These are phyloP conservation scores for Penicillium rolfsii DNA, from an alignment of 2,329 filamentous ascomycete genomes.

Conservation along the genomic window DNA sequence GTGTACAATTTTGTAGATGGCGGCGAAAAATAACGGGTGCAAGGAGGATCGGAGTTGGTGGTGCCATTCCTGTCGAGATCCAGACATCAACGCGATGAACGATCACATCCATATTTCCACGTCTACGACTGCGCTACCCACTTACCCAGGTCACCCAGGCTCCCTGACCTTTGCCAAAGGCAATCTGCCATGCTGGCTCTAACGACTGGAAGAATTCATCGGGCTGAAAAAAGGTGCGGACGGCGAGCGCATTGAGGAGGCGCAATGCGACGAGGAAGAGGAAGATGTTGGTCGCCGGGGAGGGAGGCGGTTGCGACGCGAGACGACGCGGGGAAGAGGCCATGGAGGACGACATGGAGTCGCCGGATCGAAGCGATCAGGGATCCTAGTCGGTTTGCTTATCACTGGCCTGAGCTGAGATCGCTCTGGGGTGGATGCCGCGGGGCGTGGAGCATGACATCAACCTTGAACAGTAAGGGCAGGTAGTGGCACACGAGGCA, in stretches of 20 bases:
- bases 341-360: constrained; percentile 1
- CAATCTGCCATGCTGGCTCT: constrained; percentile 89
- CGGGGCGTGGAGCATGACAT: constrained; percentile 16
- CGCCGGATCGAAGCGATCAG: neutral
- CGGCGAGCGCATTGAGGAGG: constrained; percentile 74
- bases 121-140: constrained; percentile 21
- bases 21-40: constrained; percentile 85
- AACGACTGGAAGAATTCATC: constrained; percentile 97
- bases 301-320: constrained; percentile 15
- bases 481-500: neutral
- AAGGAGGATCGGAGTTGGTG: constrained; percentile 84
- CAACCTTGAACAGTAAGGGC: constrained; percentile 4
- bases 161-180: constrained; percentile 74
- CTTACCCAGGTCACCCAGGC: constrained; percentile 96
- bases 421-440: constrained; percentile 11
- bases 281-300: constrained; percentile 34
- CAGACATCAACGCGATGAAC: constrained; percentile 12
- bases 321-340: constrained; percentile 14
- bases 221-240: constrained; percentile 93
- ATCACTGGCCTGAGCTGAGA: constrained; percentile 9
- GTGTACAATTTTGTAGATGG: constrained; percentile 68
- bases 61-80: constrained; percentile 77
- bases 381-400: constrained; percentile 4
- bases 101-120: neutral
- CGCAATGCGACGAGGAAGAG: constrained; percentile 66